Evolutionary conservation across 306 rosid species (phyloP), one percentile per base, ranked within the genome.

Genomic region (Crataegus laevigata): DNA sequence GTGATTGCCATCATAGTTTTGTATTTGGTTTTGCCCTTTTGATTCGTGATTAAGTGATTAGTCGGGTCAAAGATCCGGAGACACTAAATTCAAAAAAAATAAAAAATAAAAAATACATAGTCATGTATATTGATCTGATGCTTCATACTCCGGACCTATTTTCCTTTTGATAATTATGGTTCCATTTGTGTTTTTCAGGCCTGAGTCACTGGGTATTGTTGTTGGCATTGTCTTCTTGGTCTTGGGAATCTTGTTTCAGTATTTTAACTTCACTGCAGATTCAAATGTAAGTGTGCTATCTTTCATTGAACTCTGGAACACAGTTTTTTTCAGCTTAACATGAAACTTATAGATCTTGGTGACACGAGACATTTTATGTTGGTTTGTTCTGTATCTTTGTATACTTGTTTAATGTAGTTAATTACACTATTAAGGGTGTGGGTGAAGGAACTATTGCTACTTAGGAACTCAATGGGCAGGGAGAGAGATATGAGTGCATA

Each of bases 181-280:
- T 63, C 34, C 45, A 71, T 60, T 52, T 77, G 78, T 77, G 30
- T 45, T 82, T 70, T 76, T 80, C 89, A 94, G 97, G 87, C 99
- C 99, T 11, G 99, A 94, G 82, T 90, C 97, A 17, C 77, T 94
- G 87, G 97, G 99, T 47, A 84, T 94, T 75, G 99, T 87, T 74
- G 96, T 94, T 82, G 96, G 91, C 74, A 86, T 90, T 81, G 91
- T 90, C 73, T 94, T 87, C 91, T 75, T 94, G 88, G 93, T 94
- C 55, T 66, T 92, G 81, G 88, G 88, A 78, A 89, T 90, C 82
- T 75, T 90, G 69, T 94, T 94, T 85, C 96, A 92, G 88, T 90
- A 88, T 81, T 94, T 92, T 80, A 91, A 94, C 87, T 90, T 92
- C 84, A 85, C 96, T 19, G 83, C 89, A 52, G 97, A 94, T 88